These are phyloP conservation scores for Scopulariopsis brevicaulis DNA, from an alignment of 2,329 filamentous ascomycete species.

Conservation along the genomic window DNA sequence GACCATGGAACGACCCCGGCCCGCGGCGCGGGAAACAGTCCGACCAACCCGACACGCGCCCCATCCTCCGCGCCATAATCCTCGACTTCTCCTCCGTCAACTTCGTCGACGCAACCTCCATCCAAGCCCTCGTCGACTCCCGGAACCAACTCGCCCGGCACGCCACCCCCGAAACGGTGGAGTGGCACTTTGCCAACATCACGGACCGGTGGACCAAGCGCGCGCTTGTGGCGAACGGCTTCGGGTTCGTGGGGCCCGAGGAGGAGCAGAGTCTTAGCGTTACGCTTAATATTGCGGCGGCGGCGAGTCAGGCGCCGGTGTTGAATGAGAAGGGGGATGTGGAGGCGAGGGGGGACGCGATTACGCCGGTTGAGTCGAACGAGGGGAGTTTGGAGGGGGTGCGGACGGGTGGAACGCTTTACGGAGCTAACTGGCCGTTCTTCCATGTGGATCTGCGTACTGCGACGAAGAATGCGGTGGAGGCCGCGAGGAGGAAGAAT, in stretches of 20 bases:
- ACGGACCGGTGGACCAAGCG: constrained; percentile 45
- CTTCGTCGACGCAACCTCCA: constrained; percentile 43
- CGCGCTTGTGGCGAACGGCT: constrained; percentile 42
- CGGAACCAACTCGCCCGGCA: constrained; percentile 42
- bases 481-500: constrained; percentile 5
- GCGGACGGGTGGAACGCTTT: constrained; percentile 15
- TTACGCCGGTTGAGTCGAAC: constrained; percentile 1
- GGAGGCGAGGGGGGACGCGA: constrained; percentile 6
- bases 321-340: constrained; percentile 7
- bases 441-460: constrained; percentile 34
- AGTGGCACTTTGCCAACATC: constrained; percentile 44
- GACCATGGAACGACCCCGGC: constrained; percentile 44
- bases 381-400: not conserved
- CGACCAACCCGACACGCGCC: constrained; percentile 23
- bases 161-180: constrained; percentile 31
- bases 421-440: constrained; percentile 30
- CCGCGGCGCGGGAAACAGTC: constrained; percentile 21
- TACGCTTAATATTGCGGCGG: not conserved
- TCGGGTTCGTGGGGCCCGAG: constrained; percentile 29
- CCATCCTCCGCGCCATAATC: constrained; percentile 39
- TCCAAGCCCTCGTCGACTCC: constrained; percentile 45
- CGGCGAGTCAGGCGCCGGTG: constrained; percentile 6
- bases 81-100: constrained; percentile 48
- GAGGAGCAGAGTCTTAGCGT: constrained; percentile 3
- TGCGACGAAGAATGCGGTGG: constrained; percentile 22